Evolutionary conservation across 352 stramenopile species (phyloP).

Genomic region (Phytophthora pinifolia): DNA sequence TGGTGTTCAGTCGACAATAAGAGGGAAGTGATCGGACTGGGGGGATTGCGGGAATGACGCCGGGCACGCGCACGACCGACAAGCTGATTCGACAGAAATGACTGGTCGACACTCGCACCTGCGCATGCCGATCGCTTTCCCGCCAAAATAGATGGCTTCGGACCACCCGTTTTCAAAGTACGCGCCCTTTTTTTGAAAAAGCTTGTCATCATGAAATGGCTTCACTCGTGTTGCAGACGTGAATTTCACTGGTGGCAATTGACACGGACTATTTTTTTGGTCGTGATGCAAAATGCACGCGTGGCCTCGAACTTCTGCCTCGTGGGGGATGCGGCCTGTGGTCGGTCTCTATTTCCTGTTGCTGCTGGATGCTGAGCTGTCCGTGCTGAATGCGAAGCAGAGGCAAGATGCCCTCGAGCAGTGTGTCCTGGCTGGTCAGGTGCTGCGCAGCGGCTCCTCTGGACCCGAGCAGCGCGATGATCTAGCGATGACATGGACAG

Average conservation of each 20-base stretch:
- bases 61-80: background rate
- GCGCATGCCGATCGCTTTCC: conserved; percentile 25
- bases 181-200: conserved; percentile 8
- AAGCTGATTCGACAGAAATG: conserved; percentile 25
- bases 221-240: conserved; percentile 16
- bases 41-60: conserved; percentile 29
- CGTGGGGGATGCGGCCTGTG: conserved; percentile 8
- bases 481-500: conserved; percentile 9
- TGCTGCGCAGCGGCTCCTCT: conserved; percentile 12
- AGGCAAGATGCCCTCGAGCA: conserved; percentile 24
- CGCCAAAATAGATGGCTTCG: conserved; percentile 28
- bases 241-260: too few species aligned
- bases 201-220: conserved; percentile 21
- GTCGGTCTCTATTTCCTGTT: conserved; percentile 1
- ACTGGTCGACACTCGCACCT: conserved; percentile 36
- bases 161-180: conserved; percentile 15
- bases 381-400: conserved; percentile 24
- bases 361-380: conserved; percentile 16
- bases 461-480: conserved; percentile 20
- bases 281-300: conserved; percentile 16
- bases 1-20: conserved; percentile 28
- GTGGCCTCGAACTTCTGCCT: background rate
- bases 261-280: background rate
- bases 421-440: conserved; percentile 22
- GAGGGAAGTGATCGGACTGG: conserved; percentile 3